Evolutionary conservation across 1,139 yeast genomes (phyloP), one percentile per base, ranked within the genome.

Genomic region (Saccharomycopsis hybrid): DNA sequence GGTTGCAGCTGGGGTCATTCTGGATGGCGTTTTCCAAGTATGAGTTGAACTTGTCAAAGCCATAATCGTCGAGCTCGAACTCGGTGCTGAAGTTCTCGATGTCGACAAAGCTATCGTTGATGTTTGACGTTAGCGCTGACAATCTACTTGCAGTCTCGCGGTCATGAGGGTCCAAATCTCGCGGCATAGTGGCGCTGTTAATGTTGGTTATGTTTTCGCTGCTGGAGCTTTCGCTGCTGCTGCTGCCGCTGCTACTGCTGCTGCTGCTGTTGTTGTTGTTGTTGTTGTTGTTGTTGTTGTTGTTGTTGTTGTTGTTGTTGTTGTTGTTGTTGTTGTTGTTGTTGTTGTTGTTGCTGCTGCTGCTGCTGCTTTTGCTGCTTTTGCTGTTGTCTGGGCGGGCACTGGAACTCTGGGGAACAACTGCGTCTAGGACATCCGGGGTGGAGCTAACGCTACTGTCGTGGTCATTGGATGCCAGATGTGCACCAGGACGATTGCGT

Each of bases 261-360:
- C 41, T 70, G 0, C 47, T 72, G 2, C 79, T 82, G 38, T 51
- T 83, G 1, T 50, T 66, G 0, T 68, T 73, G 0, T 88, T 85
- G 58, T 85, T 96, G 0, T 51, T 70, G 2, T 74, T 92, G 24
- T 70, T 74, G 9, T 98, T 92, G 65, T 92, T 92, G 62, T 98
- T 92, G 61, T 84, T 88, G 58, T 73, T 98, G 44, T 92, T 92
- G 62, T 71, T 90, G n/a, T 86, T 82, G 59, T 95, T 94, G 1
- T 64, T 92, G 50, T 82, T 86, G 63, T 97, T 97, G 1, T 60
- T 88, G 1, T 67, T 87, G 51, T 70, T 83, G 30, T 48, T 68
- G 1, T 56, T 71, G 8, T 11, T 32, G 35, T 32, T 8, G 35
- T 32, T 8, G 9, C 35, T 32, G 35, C 8, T 8, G 35, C n/a